phyloP scores from a whole-genome alignment of 2,329 filamentous ascomycete genomes.

The Emmonsiellopsis sp. region DNA sequence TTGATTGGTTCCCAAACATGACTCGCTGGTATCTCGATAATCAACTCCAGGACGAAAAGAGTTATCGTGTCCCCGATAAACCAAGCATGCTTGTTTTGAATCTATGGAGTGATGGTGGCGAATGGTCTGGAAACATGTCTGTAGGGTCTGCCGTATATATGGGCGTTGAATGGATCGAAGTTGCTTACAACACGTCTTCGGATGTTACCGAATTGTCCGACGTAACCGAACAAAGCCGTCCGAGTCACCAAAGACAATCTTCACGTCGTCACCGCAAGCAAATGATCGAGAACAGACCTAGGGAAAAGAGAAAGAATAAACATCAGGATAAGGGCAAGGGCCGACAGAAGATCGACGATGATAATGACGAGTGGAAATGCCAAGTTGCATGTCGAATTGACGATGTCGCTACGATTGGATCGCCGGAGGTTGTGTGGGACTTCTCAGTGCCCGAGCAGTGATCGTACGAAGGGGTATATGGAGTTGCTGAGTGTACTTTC shows the following conservation, averaged over 20 bases:
- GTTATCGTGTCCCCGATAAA: constrained; percentile 27
- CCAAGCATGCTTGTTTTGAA: constrained; percentile 32
- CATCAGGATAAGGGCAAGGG: background rate
- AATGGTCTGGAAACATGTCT: constrained; percentile 34
- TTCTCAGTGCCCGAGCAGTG: background rate
- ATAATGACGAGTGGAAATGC: constrained; percentile 16
- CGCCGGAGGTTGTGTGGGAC: constrained; percentile 12
- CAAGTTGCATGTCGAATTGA: constrained; percentile 12
- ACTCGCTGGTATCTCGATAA: constrained; percentile 32
- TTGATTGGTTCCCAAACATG: constrained; percentile 30
- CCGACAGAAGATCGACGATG: constrained; percentile 18
- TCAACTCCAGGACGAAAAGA: constrained; percentile 21
- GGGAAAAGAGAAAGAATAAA: background rate
- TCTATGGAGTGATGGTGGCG: constrained; percentile 35
- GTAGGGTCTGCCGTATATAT: constrained; percentile 28
- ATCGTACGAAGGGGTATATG: too few relatives aligned
- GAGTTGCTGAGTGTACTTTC: too few relatives aligned
- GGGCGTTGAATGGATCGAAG: constrained; percentile 35
- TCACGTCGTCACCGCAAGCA: background rate
- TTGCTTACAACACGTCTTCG: constrained; percentile 26
- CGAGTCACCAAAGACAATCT: background rate
- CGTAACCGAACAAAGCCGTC: background rate
- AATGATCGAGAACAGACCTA: background rate
- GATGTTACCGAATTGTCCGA: background rate
- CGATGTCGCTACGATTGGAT: constrained; percentile 9